phyloP scores from a whole-genome alignment of 805 yeast genomes.

The Candida vartiovaarae region DNA sequence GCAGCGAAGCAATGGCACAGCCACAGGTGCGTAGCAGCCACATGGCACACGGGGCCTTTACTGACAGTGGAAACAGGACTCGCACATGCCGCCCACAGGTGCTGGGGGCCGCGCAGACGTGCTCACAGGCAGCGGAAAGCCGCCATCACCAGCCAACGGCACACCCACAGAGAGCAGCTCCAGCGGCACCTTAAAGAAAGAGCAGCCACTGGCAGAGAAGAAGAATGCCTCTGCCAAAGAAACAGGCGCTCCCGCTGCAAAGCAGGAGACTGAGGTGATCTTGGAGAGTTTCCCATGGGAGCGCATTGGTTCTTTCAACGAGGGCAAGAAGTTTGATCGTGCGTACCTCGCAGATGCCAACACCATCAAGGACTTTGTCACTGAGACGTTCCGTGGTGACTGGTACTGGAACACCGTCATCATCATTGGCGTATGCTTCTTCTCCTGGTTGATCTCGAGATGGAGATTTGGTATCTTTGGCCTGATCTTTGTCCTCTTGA shows the following conservation, averaged over 20 bases:
- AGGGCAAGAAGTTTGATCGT: constrained; percentile 18
- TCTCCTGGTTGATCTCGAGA: constrained; percentile 62
- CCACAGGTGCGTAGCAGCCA: background rate
- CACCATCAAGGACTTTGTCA: constrained; percentile 48
- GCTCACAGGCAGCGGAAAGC: too few species aligned
- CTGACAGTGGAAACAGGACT: too few species aligned
- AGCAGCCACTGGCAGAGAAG: too few species aligned
- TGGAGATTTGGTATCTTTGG: constrained; percentile 60
- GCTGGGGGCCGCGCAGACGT: too few species aligned
- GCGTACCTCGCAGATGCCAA: constrained; percentile 25
- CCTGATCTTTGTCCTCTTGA: constrained; percentile 49
- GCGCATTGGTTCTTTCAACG: constrained; percentile 25
- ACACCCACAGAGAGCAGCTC: too few species aligned
- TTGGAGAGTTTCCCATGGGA: constrained; percentile 29
- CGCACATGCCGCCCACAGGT: too few species aligned
- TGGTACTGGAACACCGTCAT: constrained; percentile 63
- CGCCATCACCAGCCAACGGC: too few species aligned
- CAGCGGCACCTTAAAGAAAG: too few species aligned
- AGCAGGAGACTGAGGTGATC: background rate
- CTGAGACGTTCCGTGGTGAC: constrained; percentile 66
- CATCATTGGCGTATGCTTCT: constrained; percentile 63
- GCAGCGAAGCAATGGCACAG: background rate
- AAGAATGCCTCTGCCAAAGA: background rate
- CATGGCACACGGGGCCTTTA: too few species aligned
- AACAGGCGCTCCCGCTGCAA: background rate